Evolutionary conservation across 352 stramenopile species (phyloP), one percentile per base, ranked within the genome.

Genomic region (Phytopythium helicoides): DNA sequence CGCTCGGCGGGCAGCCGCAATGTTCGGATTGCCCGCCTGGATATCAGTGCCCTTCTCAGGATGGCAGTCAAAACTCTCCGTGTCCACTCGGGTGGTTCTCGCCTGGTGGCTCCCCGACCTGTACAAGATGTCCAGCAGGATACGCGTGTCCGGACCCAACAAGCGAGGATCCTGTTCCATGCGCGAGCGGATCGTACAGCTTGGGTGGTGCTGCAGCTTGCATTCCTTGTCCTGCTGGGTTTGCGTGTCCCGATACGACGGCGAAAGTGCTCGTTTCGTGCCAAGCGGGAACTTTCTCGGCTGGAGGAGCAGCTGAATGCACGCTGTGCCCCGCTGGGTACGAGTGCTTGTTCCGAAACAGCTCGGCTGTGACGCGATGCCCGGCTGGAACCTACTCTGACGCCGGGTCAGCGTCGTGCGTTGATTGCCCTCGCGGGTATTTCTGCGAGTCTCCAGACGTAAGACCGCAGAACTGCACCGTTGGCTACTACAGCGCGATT

Each of bases 401-500:
- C 5, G 50, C 58, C 23, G 80, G 77, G 0, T 76, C 66, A n/a
- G 62, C 68, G 1, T 60, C 62, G 5, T 97, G 89, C 41, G 68
- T 89, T 7, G 62, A 80, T 26, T 96, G 88, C 58, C 82, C 87
- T 4, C 77, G 81, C 26, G 88, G 89, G 6, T 94, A 83, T 51
- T 89, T 74, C 55, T 97, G 89, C 48, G 81, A 86, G 23, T 71
- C 70, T 21, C 60, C 77, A 0, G 75, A 75, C 35, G 64, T 84
- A 19, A 79, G 83, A 51, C 79, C 76, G 0, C 81, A 86, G 60
- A 83, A 83, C 46, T 91, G 87, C 47, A 73, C 71, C 2, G 61
- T 92, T 15, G 89, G 88, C 1, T 87, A 81, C 21, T 97, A 94
- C 58, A 96, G 81, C 36, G 53, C 81, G 4, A 72, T 81, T 7